A percentile compares a stretch with the other conserved stretches of the same genome.
Evolutionary conservation across 2,329 filamentous ascomycete species (phyloP).

Genomic region (Fusarium musae): DNA sequence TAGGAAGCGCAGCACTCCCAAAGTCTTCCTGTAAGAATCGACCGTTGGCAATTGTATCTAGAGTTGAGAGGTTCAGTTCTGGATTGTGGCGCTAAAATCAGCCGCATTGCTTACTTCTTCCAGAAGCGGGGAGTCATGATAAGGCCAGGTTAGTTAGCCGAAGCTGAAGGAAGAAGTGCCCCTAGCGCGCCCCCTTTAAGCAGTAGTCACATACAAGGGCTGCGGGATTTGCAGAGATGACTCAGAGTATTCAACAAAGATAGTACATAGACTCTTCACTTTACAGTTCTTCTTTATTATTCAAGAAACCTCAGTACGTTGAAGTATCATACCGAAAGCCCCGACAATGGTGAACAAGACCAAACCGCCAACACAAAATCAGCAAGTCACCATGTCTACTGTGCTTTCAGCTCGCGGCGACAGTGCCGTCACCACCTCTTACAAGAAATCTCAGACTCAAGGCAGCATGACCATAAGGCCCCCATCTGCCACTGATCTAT

Average conservation of each 20-base stretch:
- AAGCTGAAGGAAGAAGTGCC: not conserved
- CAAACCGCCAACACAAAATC: too few species aligned
- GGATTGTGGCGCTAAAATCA: not conserved
- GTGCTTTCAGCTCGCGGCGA: too few species aligned
- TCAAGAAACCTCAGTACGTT: not conserved
- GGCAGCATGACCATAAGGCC: too few species aligned
- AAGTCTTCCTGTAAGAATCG: not conserved
- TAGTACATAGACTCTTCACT: not conserved
- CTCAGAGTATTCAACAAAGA: accelerated
- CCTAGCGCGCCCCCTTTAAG: not conserved
- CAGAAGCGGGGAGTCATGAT: not conserved
- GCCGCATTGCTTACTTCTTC: not conserved
- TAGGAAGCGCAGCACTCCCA: not conserved
- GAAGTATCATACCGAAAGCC: too few species aligned
- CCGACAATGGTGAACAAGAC: too few species aligned
- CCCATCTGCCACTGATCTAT: too few species aligned
- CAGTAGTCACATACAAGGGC: not conserved
- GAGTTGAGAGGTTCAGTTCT: not conserved
- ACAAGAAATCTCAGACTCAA: too few species aligned
- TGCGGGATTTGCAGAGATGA: not conserved
- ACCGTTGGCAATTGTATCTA: too few species aligned
- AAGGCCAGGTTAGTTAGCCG: not conserved
- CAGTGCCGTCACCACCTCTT: too few species aligned
- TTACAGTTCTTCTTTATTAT: too few species aligned
- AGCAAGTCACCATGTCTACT: too few species aligned